Percentiles rank a stretch among this genome's conserved stretches.
These are phyloP conservation scores for Hypoxylon sp. DNA, from an alignment of 2,329 filamentous ascomycete species.

Conservation along the genomic window DNA sequence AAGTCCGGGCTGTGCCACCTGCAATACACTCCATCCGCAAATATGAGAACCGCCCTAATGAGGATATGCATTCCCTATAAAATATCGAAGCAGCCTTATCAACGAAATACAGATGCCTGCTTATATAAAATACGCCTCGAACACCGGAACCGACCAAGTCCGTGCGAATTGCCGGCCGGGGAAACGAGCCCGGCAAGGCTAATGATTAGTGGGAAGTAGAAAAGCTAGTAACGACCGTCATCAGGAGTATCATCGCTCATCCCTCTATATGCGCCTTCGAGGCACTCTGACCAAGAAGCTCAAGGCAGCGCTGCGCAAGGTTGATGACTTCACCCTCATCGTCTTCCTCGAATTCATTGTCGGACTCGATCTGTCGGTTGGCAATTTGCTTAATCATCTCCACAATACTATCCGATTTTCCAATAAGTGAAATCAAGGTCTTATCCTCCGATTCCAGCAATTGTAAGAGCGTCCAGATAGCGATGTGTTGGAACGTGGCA, in stretches of 20 bases:
- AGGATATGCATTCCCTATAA: constrained; percentile 51
- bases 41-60: constrained; percentile 44
- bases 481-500: constrained; percentile 98
- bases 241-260: constrained; percentile 16
- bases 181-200: constrained; percentile 47
- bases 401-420: constrained; percentile 90
- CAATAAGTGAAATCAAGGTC: constrained; percentile 87
- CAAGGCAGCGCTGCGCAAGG: constrained; percentile 89
- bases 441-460: constrained; percentile 95
- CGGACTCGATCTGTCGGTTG: constrained; percentile 87
- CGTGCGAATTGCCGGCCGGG: constrained; percentile 53
- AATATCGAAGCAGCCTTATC: constrained; percentile 47
- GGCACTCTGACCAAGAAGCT: constrained; percentile 81
- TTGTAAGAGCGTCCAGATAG: constrained; percentile 97
- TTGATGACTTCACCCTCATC: constrained; percentile 94
- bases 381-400: constrained; percentile 93
- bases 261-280: constrained; percentile 83
- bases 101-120: constrained; percentile 49
- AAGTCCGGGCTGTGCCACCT: constrained; percentile 34
- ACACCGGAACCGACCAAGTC: constrained; percentile 59
- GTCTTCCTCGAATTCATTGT: constrained; percentile 88
- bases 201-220: constrained; percentile 49
- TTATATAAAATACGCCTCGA: constrained; percentile 58
- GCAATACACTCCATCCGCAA: constrained; percentile 45
- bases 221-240: constrained; percentile 32